Percentiles rank a stretch among this genome's conserved stretches.
Conservation (phyloP, 2,329 filamentous ascomycete species). For the Taxawa tesnikishii region DNA sequence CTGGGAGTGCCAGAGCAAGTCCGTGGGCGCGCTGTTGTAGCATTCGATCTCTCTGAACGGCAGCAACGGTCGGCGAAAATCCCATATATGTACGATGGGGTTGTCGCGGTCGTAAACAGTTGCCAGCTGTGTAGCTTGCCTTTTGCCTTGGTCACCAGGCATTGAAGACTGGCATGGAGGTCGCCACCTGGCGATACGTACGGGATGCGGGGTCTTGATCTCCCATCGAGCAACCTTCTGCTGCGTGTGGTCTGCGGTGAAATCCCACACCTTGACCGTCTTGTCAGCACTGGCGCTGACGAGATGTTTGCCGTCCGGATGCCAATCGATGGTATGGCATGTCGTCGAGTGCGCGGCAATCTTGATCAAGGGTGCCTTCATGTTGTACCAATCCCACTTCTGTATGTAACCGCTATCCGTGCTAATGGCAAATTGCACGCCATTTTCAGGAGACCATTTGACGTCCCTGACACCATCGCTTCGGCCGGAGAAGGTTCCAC, state of each 20-base stretch:
- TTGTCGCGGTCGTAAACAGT: constrained; percentile 52
- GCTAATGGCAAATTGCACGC: constrained; percentile 49
- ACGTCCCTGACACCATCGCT: constrained; percentile 51
- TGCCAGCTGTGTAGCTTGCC: constrained; percentile 50
- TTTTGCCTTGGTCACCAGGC: constrained; percentile 36
- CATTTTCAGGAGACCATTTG: constrained; percentile 52
- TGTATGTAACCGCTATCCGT: constrained; percentile 53
- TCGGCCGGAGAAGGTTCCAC: constrained; percentile 42
- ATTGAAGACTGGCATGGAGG: constrained; percentile 45
- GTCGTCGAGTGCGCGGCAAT: constrained; percentile 49
- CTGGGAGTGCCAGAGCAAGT: constrained; percentile 52
- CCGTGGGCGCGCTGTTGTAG: constrained; percentile 42
- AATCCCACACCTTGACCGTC: constrained; percentile 53
- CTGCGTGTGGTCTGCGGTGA: constrained; percentile 42
- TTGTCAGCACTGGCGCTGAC: constrained; percentile 51
- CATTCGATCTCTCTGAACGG: constrained; percentile 49
- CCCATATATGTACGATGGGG: constrained; percentile 51
- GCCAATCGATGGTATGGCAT: constrained; percentile 54
- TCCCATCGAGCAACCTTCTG: constrained; percentile 48
- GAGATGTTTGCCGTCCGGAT: constrained; percentile 53
- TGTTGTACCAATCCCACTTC: constrained; percentile 50
- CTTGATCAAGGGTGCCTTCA: constrained; percentile 43
- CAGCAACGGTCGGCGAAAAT: constrained; percentile 48
- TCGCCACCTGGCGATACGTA: constrained; percentile 50
- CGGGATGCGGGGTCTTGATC: constrained; percentile 48